phyloP scores from a whole-genome alignment of 495 filamentous ascomycete genomes.

The Pseudoneurospora amorphoporcata region DNA sequence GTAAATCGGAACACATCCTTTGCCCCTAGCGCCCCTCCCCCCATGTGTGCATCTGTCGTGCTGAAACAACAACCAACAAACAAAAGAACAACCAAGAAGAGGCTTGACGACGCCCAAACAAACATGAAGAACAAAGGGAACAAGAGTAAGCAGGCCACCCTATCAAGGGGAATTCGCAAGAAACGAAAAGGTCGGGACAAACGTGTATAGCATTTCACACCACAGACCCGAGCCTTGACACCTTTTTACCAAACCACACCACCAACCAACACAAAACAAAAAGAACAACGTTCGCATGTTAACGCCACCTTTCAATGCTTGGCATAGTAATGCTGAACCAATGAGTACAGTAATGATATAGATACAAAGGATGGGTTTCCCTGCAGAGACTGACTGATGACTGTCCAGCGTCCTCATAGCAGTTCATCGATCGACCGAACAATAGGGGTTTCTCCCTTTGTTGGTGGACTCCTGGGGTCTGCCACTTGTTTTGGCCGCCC shows the following conservation, averaged over 20 bases:
- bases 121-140: neutral
- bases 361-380: neutral
- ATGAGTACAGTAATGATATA: conserved; percentile 1
- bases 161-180: neutral
- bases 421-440: conserved; percentile 54
- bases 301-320: neutral
- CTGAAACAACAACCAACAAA: neutral
- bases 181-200: neutral
- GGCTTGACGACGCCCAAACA: neutral
- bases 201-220: neutral
- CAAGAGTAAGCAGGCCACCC: neutral
- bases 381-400: neutral
- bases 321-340: neutral
- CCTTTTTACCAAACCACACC: neutral
- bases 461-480: conserved; percentile 56
- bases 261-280: neutral
- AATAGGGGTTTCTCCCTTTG: conserved; percentile 55
- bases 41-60: neutral
- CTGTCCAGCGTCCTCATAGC: conserved; percentile 20
- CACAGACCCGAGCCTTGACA: neutral
- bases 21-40: neutral
- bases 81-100: neutral
- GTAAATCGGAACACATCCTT: neutral
- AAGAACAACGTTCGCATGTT: neutral
- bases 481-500: conserved; percentile 32